Base-by-base conservation (phyloP, 352 stramenopile species). In the Pythium pyrilobum region DNA sequence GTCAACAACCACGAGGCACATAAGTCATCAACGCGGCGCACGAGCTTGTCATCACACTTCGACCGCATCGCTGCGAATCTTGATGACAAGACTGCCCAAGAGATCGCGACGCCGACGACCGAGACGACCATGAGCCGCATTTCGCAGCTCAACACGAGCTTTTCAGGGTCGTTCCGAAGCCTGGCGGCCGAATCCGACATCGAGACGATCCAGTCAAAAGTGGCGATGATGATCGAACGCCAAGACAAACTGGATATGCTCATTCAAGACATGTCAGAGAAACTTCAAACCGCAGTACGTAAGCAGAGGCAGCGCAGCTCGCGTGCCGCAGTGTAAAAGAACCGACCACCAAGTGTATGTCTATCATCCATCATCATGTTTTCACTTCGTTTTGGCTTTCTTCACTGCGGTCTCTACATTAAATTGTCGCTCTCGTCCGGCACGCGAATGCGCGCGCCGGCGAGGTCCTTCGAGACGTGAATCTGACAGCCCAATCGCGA, bases 401-500 rank as follows among this genome's bases (percentile, higher is more conserved):
- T 51, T 59, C 11, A 27, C 48, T 24, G n/a, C 49, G 25, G 33
- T 4, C 29, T 75, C 63, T 86, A 95, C 71, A 96, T 86, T 72
- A 96, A 84, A 62, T 92, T 96, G 64, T 94, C 87, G 20, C 65
- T 75, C 43, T 96, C 90, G 48, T 95, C 79, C 7, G 90, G 89
- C 15, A 97, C 80, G 45, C 73, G 87, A 48, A 97, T 75, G 18
- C 82, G 89, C 51, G 87, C 77, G 33, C 85, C 85, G 33, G 96
- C 85, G 50, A 97, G 77, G 10, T 83, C 71, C 62, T 90, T 85
- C 10, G 82, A 89, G 43, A 97, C 87, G 23, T 83, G 77, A 52
- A 97, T 96, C 61, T 97, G 90, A 63, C 90, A 97, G 8, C 88
- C 89, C 37, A 97, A 62, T 16, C 90, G 71, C 32, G 89, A 95